Evolutionary conservation across 2,329 filamentous ascomycete genomes (phyloP), one percentile per base, ranked within the genome.

Genomic region (Colletotrichum chlorophyti): DNA sequence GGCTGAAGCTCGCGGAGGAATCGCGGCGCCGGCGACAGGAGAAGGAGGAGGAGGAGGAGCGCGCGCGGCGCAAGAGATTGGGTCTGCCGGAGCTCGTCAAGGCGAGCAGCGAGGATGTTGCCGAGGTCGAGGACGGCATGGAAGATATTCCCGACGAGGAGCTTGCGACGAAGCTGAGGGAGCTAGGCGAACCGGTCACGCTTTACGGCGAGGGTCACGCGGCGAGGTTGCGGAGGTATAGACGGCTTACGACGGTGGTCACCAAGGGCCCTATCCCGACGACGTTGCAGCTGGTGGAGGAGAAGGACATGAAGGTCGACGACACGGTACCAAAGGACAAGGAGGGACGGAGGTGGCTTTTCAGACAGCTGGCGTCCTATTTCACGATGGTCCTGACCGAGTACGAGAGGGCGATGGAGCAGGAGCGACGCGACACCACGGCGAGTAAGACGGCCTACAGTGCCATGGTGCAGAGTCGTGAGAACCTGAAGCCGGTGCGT

Each of bases 361-460:
- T 90, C 77, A 83, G 94, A 10, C 94, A 99, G 74, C 81, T 99
- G 53, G 91, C 91, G 17, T 95, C 91, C 45, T 99, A 97, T 79
- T 98, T 99, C 77, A 96, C 91, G 50, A 92, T 99, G 87, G 86
- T 99, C n/a, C 79, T 99, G 57, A 84, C 82, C 40, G 94, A 96
- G 72, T 99, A 96, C 89, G 86, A 93, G 66, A 70, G 78, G 35
- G 93, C 93, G 5, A 84, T 99, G 66, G 85, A 90, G 65, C 85
- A 88, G 60, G 78, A 84, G 69, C 78, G 74, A 65, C 72, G 73
- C 24, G 82, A 86, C 51, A 93, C 91, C 24, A 89, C 88, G 64
- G 87, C 91, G 17, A 92, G 93, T 66, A 92, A 91, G 68, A 86
- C 88, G 62, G 95, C 95, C 6, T 88, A 90, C 66, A 89, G 84